Percentiles rank a stretch among this genome's conserved stretches.
Conservation (phyloP, 164 flowering plant genomes). For the Chimonanthus salicifolius region DNA sequence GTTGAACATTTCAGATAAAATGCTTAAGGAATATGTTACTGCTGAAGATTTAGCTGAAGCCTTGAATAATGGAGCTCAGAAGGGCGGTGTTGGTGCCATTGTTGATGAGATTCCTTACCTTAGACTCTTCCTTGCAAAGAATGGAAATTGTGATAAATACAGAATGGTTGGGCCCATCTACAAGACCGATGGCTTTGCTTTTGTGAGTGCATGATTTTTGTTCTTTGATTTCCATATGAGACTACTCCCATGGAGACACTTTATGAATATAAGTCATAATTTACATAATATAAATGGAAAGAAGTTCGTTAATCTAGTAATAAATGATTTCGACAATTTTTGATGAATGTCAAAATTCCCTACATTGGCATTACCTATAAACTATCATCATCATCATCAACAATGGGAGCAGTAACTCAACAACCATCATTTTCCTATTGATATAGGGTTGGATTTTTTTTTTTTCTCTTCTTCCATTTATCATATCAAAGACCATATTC, state of each 20-base stretch:
- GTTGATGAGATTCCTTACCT: conserved; percentile 49
- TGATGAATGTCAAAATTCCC: too few relatives aligned
- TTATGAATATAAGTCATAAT: neutral
- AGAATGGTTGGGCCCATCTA: conserved; percentile 32
- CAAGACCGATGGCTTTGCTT: conserved; percentile 42
- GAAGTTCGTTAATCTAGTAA: neutral
- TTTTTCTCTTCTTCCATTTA: too few relatives aligned
- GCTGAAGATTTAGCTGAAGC: conserved; percentile 11
- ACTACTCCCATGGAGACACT: neutral
- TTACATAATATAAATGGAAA: neutral
- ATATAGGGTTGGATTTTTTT: too few relatives aligned
- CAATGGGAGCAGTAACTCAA: too few relatives aligned
- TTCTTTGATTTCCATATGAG: neutral
- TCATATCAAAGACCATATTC: too few relatives aligned
- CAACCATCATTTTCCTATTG: too few relatives aligned
- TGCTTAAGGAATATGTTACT: conserved; percentile 3
- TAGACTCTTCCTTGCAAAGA: conserved; percentile 26
- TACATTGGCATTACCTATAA: too few relatives aligned
- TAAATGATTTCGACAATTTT: too few relatives aligned
- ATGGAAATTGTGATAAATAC: conserved; percentile 23
- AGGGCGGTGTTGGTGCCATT: conserved; percentile 45
- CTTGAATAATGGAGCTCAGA: conserved; percentile 20
- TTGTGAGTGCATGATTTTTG: conserved; percentile 30
- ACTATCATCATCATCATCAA: too few relatives aligned
- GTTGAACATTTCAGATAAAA: conserved; percentile 5